Percentiles rank a stretch among this genome's conserved stretches.
phyloP scores from a whole-genome alignment of 768 basidiomycete genomes.

The Boletales sp. region DNA sequence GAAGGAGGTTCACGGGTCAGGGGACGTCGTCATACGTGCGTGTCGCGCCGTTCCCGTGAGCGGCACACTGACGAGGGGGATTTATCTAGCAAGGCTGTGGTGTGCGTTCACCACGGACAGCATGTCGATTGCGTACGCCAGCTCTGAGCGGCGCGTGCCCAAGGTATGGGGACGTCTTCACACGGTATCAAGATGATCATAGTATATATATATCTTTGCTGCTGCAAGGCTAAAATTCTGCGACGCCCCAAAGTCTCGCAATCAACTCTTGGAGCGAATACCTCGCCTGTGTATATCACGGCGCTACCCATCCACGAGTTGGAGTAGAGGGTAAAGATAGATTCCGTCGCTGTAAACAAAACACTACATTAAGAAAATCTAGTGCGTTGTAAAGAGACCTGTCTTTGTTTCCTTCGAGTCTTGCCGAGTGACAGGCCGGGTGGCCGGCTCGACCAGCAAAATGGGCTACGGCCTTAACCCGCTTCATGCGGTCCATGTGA shows the following conservation, averaged over 20 bases:
- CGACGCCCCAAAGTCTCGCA: slow-evolving; percentile 20
- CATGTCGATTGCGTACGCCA: slow-evolving; percentile 76
- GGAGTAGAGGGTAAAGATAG: background rate
- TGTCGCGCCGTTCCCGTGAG: no score
- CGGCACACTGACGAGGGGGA: background rate
- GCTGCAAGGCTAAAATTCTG: slow-evolving; percentile 34
- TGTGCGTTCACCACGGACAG: slow-evolving; percentile 81
- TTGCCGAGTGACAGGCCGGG: no score
- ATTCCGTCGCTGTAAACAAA: background rate
- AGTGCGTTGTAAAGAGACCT: no score
- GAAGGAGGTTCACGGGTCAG: slow-evolving; percentile 36
- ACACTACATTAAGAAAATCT: no score
- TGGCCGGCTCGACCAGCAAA: no score
- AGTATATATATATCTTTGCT: no score
- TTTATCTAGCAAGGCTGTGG: slow-evolving; percentile 64
- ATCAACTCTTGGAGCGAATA: slow-evolving; percentile 9
- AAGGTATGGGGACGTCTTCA: slow-evolving; percentile 41
- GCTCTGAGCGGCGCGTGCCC: slow-evolving; percentile 48
- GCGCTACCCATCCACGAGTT: slow-evolving; percentile 40
- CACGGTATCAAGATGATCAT: background rate
- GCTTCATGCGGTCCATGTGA: no score
- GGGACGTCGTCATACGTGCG: slow-evolving; percentile 28
- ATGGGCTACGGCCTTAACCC: no score
- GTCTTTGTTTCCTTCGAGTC: no score
- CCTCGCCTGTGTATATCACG: slow-evolving; percentile 54